These are phyloP conservation scores for Backusella psychrophila DNA, from an alignment of 192 early-diverging fungal genomes.

Conservation along the genomic window DNA sequence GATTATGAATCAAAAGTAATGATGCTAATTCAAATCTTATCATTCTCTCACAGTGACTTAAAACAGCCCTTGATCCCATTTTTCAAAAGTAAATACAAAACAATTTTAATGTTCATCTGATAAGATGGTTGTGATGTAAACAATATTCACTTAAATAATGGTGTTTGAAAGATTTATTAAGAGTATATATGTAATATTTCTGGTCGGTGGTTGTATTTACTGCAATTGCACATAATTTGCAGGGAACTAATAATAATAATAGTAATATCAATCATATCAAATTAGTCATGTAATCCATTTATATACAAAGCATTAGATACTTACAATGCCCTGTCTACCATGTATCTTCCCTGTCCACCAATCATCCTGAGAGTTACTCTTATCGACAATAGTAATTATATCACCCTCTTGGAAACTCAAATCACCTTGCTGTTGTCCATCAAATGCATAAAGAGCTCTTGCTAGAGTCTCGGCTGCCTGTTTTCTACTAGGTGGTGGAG, in stretches of 20 bases:
- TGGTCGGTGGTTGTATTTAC: background rate
- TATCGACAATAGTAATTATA: constrained; percentile 40
- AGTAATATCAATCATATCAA: background rate
- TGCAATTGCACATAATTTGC: background rate
- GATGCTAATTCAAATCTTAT: too few species aligned
- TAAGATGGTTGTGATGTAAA: background rate
- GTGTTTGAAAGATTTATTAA: background rate
- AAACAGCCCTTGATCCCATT: too few species aligned
- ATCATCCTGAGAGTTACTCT: constrained; percentile 37
- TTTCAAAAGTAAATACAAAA: too few species aligned
- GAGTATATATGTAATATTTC: background rate
- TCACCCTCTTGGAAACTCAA: constrained; percentile 41
- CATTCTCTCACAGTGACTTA: too few species aligned
- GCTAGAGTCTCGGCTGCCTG: constrained; percentile 16
- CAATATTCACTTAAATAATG: background rate
- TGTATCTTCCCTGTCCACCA: constrained; percentile 43
- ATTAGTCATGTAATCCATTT: background rate
- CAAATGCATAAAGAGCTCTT: constrained; percentile 36
- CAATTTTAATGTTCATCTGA: background rate
- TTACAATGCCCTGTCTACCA: constrained; percentile 27
- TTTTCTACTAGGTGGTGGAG: constrained; percentile 34
- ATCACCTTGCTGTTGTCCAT: constrained; percentile 37
- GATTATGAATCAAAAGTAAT: too few species aligned
- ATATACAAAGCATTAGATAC: background rate
- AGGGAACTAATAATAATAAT: constrained; percentile 8